phyloP scores from a whole-genome alignment of 140 eudicot genomes.

The Cichorium intybus region DNA sequence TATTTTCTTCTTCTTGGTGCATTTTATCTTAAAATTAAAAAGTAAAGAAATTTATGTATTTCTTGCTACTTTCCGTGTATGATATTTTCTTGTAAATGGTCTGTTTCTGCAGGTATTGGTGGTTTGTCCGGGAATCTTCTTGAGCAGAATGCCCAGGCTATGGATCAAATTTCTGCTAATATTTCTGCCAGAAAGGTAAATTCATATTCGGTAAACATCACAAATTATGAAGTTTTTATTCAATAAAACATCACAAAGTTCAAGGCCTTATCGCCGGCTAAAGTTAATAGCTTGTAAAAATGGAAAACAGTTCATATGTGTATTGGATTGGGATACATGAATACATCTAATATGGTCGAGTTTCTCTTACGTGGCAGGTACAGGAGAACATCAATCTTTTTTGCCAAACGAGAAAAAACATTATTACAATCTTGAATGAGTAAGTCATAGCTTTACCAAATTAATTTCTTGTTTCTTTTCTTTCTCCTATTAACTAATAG shows the following conservation, averaged over 20 bases:
- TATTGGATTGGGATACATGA: background rate
- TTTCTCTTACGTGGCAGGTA: conserved; percentile 28
- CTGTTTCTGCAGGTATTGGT: conserved; percentile 47
- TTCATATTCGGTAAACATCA: no score
- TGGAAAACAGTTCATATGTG: no score
- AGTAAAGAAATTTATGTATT: no score
- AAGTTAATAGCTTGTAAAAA: background rate
- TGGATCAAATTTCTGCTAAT: conserved; percentile 67
- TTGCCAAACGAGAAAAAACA: conserved; percentile 43
- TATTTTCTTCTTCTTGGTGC: background rate
- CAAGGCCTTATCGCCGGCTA: no score
- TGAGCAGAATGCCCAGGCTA: conserved; percentile 55
- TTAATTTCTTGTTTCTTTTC: background rate
- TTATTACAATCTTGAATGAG: conserved; percentile 31
- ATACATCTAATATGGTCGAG: background rate
- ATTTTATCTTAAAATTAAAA: background rate
- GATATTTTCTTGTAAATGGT: no score
- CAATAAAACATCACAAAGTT: background rate
- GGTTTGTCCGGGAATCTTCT: conserved; percentile 59
- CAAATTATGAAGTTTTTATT: background rate
- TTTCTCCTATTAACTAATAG: background rate
- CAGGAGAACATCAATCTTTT: conserved; percentile 47
- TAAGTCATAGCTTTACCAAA: conserved; percentile 42
- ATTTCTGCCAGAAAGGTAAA: conserved; percentile 51
- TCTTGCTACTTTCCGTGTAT: no score